These are phyloP conservation scores for Penicillium paxilli DNA, from an alignment of 495 filamentous ascomycete genomes.

Conservation along the genomic window DNA sequence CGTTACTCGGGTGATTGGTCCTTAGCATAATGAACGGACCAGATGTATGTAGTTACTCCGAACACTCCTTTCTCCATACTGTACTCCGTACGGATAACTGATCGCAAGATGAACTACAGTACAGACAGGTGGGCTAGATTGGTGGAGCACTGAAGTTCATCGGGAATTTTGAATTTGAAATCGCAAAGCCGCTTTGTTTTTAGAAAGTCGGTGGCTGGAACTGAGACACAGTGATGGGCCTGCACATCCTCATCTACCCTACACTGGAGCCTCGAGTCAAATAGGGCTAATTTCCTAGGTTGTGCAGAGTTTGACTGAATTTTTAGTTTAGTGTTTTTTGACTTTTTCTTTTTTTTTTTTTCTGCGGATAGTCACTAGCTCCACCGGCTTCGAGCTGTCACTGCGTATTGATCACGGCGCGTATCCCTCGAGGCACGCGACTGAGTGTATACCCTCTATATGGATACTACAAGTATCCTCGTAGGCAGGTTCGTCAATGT, in stretches of 20 bases:
- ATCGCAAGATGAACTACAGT: neutral
- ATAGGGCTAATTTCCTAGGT: no score
- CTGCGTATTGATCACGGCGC: neutral
- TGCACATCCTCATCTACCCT: conserved; percentile 25
- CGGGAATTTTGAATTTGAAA: no score
- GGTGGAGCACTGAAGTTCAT: no score
- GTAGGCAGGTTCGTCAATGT: no score
- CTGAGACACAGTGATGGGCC: conserved; percentile 5
- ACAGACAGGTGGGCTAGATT: no score
- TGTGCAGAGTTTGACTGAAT: conserved; percentile 4
- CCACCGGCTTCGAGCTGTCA: neutral
- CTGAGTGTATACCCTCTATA: no score
- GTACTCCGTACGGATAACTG: no score
- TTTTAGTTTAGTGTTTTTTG: conserved; percentile 1
- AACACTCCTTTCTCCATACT: no score
- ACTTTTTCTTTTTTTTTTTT: neutral
- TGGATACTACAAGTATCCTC: no score
- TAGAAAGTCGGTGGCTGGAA: conserved; percentile 9
- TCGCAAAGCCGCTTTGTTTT: no score
- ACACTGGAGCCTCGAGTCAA: no score
- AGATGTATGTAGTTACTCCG: neutral
- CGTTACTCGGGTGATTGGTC: neutral
- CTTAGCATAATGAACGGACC: neutral
- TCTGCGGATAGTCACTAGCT: neutral
- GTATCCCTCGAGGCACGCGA: no score